Conservation (phyloP, 139 green algal species). For the Closterium sp. region DNA sequence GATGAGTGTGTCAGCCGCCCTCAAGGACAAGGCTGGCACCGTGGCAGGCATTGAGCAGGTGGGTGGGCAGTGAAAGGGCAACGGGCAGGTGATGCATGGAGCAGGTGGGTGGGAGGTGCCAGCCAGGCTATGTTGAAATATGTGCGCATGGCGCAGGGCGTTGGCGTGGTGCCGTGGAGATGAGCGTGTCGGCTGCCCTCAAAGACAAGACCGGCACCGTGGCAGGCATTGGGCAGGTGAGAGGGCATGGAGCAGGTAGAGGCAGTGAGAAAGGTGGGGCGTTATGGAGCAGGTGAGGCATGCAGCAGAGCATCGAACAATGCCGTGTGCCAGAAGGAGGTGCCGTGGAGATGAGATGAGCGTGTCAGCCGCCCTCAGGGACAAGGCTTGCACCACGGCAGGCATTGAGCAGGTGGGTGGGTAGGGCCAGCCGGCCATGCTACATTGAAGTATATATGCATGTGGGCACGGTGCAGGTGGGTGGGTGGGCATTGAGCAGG, state of each 20-base stretch:
- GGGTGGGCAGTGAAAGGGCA: not conserved
- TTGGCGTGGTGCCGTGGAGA: too few species aligned
- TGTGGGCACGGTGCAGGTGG: too few species aligned
- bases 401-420: not conserved
- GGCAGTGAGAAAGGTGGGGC: too few species aligned
- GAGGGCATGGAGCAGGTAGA: not conserved
- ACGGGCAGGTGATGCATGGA: too few species aligned
- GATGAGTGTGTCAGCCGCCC: constrained; percentile 82
- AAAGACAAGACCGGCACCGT: constrained; percentile 61
- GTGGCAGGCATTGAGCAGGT: constrained; percentile 55
- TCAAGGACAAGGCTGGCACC: constrained; percentile 61
- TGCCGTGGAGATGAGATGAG: constrained; percentile 94
- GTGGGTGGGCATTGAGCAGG: too few species aligned
- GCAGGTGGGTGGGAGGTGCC: not conserved
- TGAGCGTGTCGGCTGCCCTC: constrained; percentile 79
- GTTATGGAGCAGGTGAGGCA: too few species aligned
- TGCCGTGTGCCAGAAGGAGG: too few species aligned
- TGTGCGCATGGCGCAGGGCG: too few species aligned
- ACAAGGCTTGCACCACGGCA: constrained; percentile 61
- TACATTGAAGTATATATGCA: too few species aligned
- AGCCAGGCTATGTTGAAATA: too few species aligned
- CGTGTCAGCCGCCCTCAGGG: constrained; percentile 66
- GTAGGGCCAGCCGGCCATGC: too few species aligned
- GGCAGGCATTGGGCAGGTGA: constrained; percentile 24
- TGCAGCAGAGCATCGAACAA: too few species aligned